Base-by-base conservation (phyloP, 495 filamentous ascomycete species). In the Podospora australis region DNA sequence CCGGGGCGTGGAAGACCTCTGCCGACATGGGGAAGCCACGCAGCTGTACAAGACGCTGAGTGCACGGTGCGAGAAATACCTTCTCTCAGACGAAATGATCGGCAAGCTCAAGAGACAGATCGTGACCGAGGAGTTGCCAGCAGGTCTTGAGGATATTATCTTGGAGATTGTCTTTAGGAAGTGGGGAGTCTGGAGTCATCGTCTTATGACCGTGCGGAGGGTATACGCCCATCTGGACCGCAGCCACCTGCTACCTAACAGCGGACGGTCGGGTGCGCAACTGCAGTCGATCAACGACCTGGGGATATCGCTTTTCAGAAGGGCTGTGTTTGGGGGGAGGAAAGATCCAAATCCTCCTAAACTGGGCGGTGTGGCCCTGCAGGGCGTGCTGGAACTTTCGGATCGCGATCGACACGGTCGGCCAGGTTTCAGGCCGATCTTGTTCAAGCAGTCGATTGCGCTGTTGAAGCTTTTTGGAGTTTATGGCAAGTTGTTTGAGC, bases 151-250 rank as follows among this genome's bases (percentile, higher is more conserved):
- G 2, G 74, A 81, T 50, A 71, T 86, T 22, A 70, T 84, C 55
- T 66, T 90, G 55, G 70, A 70, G 59, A 74, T 69, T 22, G 80
- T 91, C 20, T 68, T 87, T 39, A 71, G 71, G 23, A 72, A 80
- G 34, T 98, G 91, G 92, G 72, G 70, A 26, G 71, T 73, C 44
- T 98, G 92, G 92, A 82, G 80, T 53, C 65, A 72, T 47, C 87
- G 89, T 66, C 64, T 92, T 67, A 82, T 87, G 77, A 40, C 78
- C 16, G 74, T 98, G 43, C 78, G 88, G 46, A 88, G 81, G 50
- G 83, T 96, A 24, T 97, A 95, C 70, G 90, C 86, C 59, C 96
- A 90, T 53, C 73, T 98, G 46, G 91, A 98, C 58, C 81, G 92
- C 49, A 87, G 88, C 4, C 96, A 87, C 61, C 77, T 98, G 17